A percentile compares a stretch with the other conserved stretches of the same genome.
Conservation (phyloP, 805 yeast species). For the Hanseniaspora pseudoguilliermondii region DNA sequence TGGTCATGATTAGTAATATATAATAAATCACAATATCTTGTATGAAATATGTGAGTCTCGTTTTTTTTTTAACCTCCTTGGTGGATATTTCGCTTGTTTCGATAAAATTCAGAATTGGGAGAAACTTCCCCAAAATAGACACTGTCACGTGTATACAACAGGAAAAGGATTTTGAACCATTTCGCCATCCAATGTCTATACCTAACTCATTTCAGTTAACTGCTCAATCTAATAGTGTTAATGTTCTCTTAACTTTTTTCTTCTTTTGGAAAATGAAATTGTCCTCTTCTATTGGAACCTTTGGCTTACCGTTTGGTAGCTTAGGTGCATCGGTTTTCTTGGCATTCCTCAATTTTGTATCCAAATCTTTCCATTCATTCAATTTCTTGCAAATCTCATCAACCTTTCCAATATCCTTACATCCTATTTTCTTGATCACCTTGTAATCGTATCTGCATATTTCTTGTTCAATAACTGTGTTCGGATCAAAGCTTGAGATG, state of each 20-base stretch:
- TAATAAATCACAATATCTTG: no score
- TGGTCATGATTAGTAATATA: no score
- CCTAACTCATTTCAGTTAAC: no score
- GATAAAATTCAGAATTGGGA: no score
- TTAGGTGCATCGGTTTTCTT: not conserved
- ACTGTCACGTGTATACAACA: no score
- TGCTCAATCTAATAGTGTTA: not conserved
- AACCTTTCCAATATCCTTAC: not conserved
- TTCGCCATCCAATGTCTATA: no score
- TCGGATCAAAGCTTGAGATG: not conserved
- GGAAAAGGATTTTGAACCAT: no score
- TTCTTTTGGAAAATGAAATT: not conserved
- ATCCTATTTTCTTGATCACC: not conserved
- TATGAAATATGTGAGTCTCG: no score
- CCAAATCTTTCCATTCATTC: not conserved
- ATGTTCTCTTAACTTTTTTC: slow-evolving; percentile 1
- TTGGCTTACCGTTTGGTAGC: not conserved
- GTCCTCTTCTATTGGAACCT: not conserved
- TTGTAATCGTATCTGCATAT: slow-evolving; percentile 1
- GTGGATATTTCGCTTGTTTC: no score
- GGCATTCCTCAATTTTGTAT: not conserved
- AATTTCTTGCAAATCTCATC: not conserved
- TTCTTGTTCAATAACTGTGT: not conserved
- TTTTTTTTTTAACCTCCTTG: no score
- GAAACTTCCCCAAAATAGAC: no score